Evolutionary conservation across 495 filamentous ascomycete species (phyloP), one percentile per base, ranked within the genome.

Genomic region (Oleoguttula mirabilis): DNA sequence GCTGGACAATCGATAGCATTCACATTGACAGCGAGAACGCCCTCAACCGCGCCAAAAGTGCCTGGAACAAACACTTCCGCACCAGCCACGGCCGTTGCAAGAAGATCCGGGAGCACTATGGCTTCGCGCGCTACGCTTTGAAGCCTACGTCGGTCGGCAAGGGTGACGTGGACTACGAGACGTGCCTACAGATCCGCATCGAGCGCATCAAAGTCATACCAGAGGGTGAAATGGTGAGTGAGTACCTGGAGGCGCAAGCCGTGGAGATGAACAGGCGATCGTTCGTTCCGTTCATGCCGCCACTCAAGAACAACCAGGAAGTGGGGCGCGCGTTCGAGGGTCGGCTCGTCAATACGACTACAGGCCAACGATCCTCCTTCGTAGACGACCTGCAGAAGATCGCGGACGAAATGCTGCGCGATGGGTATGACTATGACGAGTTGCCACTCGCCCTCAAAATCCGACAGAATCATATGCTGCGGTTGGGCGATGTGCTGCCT

Each of bases 151-250:
- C 21, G 19, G n/a, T 36, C n/a, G 17, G 7, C n/a, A 20, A 17
- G n/a, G 5, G 24, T 6, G 21, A 2, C 15, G 10, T 12, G 10
- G 33, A 31, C 34, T 21, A 28, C 15, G 24, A 25, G 3, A 36
- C 17, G 4, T 2, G 32, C 12, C n/a, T 21, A 3, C 41, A 45
- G 33, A 38, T 45, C 17, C 41, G 41, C 17, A 20, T 45, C n/a
- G 41, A 45, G 41, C 41, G 41, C 22, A 19, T 45, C n/a, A 16
- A 19, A 2, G 41, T 45, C n/a, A 23, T 30, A 17, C 23, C 33
- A 11, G 22, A 17, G 20, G 14, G 12, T 16, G 40, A 43, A 10
- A 35, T n/a, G n/a, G n/a, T n/a, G n/a, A n/a, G n/a, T n/a, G n/a
- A 41, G 38, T 41, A 19, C 38, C 20, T 8, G n/a, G 2, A 17